A percentile compares a stretch with the other conserved stretches of the same genome.
Conservation (phyloP, 148 eudicot genomes). For the Rhododendron griersonianum region DNA sequence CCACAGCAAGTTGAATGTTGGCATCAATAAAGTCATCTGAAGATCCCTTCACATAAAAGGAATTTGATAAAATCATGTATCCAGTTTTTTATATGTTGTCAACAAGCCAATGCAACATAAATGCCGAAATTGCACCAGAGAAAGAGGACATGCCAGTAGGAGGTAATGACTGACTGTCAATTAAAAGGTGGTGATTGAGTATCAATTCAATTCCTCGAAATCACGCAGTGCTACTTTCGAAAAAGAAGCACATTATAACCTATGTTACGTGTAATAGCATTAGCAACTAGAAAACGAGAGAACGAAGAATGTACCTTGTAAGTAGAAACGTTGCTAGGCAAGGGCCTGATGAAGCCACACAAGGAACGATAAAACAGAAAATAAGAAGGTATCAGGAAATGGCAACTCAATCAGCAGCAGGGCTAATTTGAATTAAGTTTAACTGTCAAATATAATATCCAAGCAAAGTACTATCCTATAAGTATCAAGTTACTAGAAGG, state of each 20-base stretch:
- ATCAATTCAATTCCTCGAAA: not conserved
- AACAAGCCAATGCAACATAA: slow-evolving; percentile 23
- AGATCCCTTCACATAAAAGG: slow-evolving; percentile 88
- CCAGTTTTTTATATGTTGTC: slow-evolving; percentile 34
- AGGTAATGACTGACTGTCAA: not conserved
- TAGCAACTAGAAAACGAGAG: slow-evolving; percentile 1
- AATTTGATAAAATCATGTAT: slow-evolving; percentile 55
- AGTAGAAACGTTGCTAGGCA: slow-evolving; percentile 83
- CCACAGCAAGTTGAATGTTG: slow-evolving; percentile 84
- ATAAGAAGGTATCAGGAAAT: slow-evolving; percentile 20
- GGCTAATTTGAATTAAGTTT: not conserved
- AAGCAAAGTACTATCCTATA: not conserved
- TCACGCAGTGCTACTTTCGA: not conserved
- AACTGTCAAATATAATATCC: not conserved
- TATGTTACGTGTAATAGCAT: not conserved
- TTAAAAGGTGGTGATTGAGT: not conserved
- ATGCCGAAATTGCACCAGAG: not conserved
- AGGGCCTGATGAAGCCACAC: slow-evolving; percentile 55
- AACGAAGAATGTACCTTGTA: slow-evolving; percentile 63
- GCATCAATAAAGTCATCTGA: slow-evolving; percentile 96
- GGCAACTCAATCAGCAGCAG: not conserved
- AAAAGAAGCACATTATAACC: not conserved
- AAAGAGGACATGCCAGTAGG: slow-evolving; percentile 3
- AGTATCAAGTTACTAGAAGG: not conserved
- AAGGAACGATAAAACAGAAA: slow-evolving; percentile 6